phyloP scores from a whole-genome alignment of 1,284 basidiomycete species.

The Bondarzewia mesenterica region DNA sequence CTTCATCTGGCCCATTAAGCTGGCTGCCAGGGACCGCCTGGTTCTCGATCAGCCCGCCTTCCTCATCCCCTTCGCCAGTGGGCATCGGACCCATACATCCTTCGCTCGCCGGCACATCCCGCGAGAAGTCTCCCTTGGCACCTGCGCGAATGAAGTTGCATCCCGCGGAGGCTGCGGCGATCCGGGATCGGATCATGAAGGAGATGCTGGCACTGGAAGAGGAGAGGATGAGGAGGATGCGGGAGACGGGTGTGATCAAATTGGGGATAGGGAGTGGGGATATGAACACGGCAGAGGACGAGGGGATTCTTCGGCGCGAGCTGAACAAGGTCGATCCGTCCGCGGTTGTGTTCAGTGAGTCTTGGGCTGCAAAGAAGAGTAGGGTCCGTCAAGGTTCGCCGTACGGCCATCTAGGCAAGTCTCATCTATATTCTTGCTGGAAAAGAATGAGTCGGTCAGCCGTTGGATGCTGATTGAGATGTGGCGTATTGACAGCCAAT shows the following conservation, averaged over 20 bases:
- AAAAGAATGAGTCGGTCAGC: too few relatives aligned
- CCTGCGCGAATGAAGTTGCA: slow-evolving; percentile 55
- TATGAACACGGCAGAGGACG: slow-evolving; percentile 77
- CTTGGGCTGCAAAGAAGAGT: slow-evolving; percentile 92
- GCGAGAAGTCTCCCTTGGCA: slow-evolving; percentile 11
- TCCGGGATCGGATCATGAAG: slow-evolving; percentile 94
- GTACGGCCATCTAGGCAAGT: slow-evolving; percentile 87
- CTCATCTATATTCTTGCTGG: too few relatives aligned
- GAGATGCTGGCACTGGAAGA: slow-evolving; percentile 98
- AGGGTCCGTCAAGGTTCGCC: slow-evolving; percentile 90
- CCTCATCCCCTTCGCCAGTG: slow-evolving; percentile 9
- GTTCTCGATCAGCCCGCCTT: slow-evolving; percentile 32
- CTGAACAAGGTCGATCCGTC: slow-evolving; percentile 97
- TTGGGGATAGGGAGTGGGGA: slow-evolving; percentile 35
- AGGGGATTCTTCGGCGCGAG: slow-evolving; percentile 86
- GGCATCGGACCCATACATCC: slow-evolving; percentile 17
- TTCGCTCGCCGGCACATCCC: slow-evolving; percentile 19
- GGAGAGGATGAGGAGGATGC: slow-evolving; percentile 94
- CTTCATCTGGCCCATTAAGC: slow-evolving; percentile 29
- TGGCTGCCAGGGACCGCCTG: slow-evolving; percentile 66
- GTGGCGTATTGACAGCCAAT: slow-evolving; percentile 33
- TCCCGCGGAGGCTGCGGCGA: slow-evolving; percentile 78
- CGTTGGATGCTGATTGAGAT: slow-evolving; percentile 3
- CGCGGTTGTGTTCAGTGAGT: slow-evolving; percentile 91
- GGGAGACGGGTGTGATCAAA: slow-evolving; percentile 52